These are phyloP conservation scores for Arabidopsis hybrid DNA, from an alignment of 441 rosid species.

Conservation along the genomic window DNA sequence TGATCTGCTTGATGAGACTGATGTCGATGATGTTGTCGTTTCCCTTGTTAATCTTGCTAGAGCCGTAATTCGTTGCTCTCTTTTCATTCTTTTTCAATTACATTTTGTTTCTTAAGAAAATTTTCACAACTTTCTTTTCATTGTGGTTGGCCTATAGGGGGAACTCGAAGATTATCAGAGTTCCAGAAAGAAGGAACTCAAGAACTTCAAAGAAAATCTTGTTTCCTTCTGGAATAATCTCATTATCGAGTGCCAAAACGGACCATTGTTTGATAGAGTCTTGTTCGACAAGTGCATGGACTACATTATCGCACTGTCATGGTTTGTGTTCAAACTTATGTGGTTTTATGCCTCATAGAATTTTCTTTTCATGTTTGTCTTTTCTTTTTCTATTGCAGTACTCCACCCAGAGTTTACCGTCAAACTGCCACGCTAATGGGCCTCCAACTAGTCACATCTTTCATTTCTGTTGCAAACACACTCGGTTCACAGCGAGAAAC, in stretches of 20 bases:
- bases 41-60: conserved; percentile 92
- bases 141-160: conserved; percentile 64
- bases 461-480: conserved; percentile 83
- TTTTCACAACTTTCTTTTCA: conserved; percentile 10
- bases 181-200: conserved; percentile 85
- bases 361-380: background rate
- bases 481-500: conserved; percentile 94
- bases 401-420: conserved; percentile 96
- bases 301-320: conserved; percentile 94
- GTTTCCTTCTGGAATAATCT: conserved; percentile 83
- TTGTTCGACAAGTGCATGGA: conserved; percentile 98
- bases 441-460: conserved; percentile 97
- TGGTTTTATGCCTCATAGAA: conserved; percentile 2
- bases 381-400: conserved; percentile 58
- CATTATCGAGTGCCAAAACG: conserved; percentile 86
- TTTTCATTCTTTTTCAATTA: background rate
- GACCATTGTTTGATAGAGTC: conserved; percentile 89
- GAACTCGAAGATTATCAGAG: conserved; percentile 85
- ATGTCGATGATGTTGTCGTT: conserved; percentile 97
- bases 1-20: conserved; percentile 87
- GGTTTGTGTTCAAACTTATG: conserved; percentile 59
- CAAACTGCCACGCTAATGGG: conserved; percentile 92
- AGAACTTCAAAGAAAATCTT: conserved; percentile 87
- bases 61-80: conserved; percentile 56
- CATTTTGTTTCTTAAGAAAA: background rate